A percentile compares a stretch with the other conserved stretches of the same genome.
Conservation (phyloP, 73 alveolate species). For the Halteria grandinella region DNA sequence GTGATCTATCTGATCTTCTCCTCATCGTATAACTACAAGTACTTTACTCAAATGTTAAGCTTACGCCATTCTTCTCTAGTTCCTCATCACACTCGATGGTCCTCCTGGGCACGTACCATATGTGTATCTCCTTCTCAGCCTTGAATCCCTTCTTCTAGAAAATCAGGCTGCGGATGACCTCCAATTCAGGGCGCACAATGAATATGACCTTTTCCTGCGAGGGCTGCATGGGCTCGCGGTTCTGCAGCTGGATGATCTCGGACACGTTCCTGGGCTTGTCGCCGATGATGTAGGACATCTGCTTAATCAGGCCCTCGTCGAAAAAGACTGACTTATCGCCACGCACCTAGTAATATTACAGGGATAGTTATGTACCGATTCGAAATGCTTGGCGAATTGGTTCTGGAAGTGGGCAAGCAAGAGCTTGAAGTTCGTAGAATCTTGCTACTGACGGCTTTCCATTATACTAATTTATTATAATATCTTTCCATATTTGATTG, state of each 20-base stretch:
- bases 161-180: background rate
- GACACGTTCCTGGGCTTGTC: too few species aligned
- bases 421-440: background rate
- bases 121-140: constrained; percentile 28
- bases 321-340: constrained; percentile 12
- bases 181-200: constrained; percentile 37
- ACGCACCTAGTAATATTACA: constrained; percentile 4
- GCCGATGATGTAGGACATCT: too few species aligned
- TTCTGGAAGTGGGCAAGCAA: constrained; percentile 14
- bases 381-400: constrained; percentile 31
- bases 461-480: too few species aligned
- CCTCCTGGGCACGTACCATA: constrained; percentile 63
- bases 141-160: constrained; percentile 25
- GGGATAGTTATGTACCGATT: constrained; percentile 1
- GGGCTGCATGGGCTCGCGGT: too few species aligned
- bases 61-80: constrained; percentile 46
- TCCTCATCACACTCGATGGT: constrained; percentile 62
- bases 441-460: background rate
- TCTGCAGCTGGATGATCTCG: too few species aligned
- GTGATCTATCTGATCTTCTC: constrained; percentile 49
- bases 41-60: background rate
- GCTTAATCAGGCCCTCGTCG: constrained; percentile 25
- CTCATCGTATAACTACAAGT: constrained; percentile 40
- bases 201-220: constrained; percentile 6
- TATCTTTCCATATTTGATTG: too few species aligned